phyloP scores from a whole-genome alignment of 2,329 filamentous ascomycete species.

The Pezicula rhizophila region DNA sequence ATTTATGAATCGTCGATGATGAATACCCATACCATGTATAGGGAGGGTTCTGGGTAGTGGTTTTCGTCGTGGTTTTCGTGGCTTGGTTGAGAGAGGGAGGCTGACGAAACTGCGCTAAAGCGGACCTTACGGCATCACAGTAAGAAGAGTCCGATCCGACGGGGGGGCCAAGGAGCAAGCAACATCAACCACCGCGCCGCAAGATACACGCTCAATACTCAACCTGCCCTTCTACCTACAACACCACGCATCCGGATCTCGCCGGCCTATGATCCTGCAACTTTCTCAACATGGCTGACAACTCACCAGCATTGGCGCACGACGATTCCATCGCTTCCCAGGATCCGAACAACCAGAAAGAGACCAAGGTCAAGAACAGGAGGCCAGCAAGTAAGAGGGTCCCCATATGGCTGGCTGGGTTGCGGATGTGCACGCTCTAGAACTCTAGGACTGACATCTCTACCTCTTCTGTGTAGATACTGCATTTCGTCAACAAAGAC shows the following conservation, averaged over 20 bases:
- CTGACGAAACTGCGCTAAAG: no score
- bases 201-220: background rate
- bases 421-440: constrained; percentile 6
- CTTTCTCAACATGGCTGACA: constrained; percentile 22
- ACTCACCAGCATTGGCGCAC: constrained; percentile 19
- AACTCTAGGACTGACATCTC: constrained; percentile 14
- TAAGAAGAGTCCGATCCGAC: no score
- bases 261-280: constrained; percentile 18
- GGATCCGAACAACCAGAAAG: constrained; percentile 43
- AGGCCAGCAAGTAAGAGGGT: constrained; percentile 74
- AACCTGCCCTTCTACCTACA: background rate
- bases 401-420: constrained; percentile 7
- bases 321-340: constrained; percentile 49
- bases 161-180: background rate
- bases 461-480: constrained; percentile 57
- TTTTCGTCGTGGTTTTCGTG: no score
- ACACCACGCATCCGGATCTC: background rate
- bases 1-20: no score
- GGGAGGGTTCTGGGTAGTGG: no score
- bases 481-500: constrained; percentile 89
- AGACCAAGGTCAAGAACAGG: constrained; percentile 84
- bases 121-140: no score
- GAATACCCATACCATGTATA: no score
- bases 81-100: no score
- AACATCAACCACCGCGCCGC: background rate